Conservation (phyloP, 2,329 filamentous ascomycete genomes). For the Aspergillus piperis region DNA sequence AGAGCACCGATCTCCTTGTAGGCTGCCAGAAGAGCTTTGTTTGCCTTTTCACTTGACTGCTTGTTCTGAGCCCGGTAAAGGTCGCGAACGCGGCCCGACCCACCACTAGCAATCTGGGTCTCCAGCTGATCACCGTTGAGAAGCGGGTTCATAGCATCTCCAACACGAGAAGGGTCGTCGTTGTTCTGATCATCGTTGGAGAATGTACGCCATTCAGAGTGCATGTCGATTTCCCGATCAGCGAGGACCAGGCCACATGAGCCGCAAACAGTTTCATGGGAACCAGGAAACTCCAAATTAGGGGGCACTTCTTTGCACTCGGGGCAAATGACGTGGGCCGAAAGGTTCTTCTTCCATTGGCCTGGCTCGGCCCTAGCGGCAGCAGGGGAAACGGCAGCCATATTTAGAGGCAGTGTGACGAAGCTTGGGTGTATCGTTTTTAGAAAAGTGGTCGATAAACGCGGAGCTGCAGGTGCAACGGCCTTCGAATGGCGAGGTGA, state of each 20-base stretch:
- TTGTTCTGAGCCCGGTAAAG: conserved; percentile 83
- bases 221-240: conserved; percentile 88
- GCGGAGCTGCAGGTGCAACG: conserved; percentile 55
- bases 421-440: conserved; percentile 32
- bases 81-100: conserved; percentile 70
- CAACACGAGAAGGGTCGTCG: conserved; percentile 96
- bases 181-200: conserved; percentile 96
- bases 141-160: conserved; percentile 86
- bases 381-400: conserved; percentile 39
- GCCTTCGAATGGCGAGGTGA: conserved; percentile 72
- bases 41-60: conserved; percentile 76
- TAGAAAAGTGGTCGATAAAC: conserved; percentile 45
- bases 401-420: conserved; percentile 33
- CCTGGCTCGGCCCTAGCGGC: conserved; percentile 28
- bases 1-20: conserved; percentile 85
- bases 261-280: conserved; percentile 87
- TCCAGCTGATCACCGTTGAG: conserved; percentile 87
- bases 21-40: conserved; percentile 76
- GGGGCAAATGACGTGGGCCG: conserved; percentile 79
- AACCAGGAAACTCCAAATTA: conserved; percentile 89
- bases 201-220: conserved; percentile 98
- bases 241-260: conserved; percentile 89
- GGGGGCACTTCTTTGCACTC: conserved; percentile 93
- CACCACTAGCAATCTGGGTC: conserved; percentile 82
- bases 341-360: conserved; percentile 79